Conservation (phyloP, 176 grass and related monocot species). For the Hordeum vulgare region DNA sequence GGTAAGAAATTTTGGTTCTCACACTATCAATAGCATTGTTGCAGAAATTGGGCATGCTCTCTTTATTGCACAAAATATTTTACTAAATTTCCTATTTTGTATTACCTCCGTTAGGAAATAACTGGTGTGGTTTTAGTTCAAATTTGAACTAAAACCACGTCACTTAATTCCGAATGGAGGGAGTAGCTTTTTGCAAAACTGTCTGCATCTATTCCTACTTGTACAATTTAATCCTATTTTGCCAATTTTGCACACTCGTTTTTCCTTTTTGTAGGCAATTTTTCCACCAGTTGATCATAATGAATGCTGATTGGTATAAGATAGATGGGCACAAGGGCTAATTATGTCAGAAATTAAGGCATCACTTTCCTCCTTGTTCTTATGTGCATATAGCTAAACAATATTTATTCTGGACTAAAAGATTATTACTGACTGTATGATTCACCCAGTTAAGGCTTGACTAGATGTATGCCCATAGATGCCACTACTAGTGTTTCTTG, state of each 20-base stretch:
- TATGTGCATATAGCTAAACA: background rate
- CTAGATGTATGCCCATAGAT: background rate
- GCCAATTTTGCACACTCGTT: background rate
- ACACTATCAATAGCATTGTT: background rate
- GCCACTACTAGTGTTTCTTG: background rate
- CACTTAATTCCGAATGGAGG: no score
- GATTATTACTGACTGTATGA: background rate
- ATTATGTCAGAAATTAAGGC: background rate
- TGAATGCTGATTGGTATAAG: background rate
- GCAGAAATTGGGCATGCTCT: background rate
- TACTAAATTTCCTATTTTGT: background rate
- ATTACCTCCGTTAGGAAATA: no score
- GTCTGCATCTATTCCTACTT: background rate
- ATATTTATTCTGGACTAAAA: background rate
- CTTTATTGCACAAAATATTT: background rate
- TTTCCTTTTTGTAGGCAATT: background rate
- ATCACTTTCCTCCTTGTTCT: background rate
- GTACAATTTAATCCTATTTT: background rate
- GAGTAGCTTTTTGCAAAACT: no score
- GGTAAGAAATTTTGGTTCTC: conserved; percentile 1
- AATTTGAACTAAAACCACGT: no score
- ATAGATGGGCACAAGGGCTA: background rate
- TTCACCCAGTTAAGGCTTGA: background rate
- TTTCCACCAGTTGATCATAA: background rate
- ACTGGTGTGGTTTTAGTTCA: no score